Percentiles rank a stretch among this genome's conserved stretches.
These are phyloP conservation scores for Penicillium sp. DNA, from an alignment of 2,329 filamentous ascomycete species.

Conservation along the genomic window DNA sequence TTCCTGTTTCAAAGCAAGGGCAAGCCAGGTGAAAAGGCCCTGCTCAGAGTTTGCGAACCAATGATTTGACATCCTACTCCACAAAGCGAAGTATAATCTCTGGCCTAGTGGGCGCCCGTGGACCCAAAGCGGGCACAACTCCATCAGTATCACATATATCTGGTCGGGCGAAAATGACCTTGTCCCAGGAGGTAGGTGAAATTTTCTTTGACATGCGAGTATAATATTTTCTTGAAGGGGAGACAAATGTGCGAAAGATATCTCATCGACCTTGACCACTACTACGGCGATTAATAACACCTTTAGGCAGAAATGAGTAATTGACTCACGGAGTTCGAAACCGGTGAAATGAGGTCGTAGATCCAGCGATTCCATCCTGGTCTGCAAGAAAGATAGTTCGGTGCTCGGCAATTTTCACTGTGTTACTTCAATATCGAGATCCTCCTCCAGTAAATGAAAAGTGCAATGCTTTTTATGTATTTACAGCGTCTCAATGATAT, in stretches of 20 bases:
- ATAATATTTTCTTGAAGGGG: not conserved
- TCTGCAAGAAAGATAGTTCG: no score
- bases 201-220: not conserved
- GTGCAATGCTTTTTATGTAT: no score
- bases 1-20: not conserved
- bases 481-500: no score
- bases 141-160: not conserved
- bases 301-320: no score
- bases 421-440: no score
- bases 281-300: not conserved
- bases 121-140: not conserved
- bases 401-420: no score
- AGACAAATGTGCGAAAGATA: not conserved
- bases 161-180: not conserved
- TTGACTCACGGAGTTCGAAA: not conserved
- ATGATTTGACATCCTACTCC: not conserved
- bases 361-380: not conserved
- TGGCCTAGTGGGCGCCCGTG: not conserved
- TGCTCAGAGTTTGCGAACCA: not conserved
- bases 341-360: not conserved
- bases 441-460: no score
- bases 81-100: not conserved
- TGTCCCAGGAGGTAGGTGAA: not conserved
- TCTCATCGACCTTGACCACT: not conserved
- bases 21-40: not conserved